phyloP scores from a whole-genome alignment of 2,329 filamentous ascomycete genomes.

The Fusarium pseudograminearum region DNA sequence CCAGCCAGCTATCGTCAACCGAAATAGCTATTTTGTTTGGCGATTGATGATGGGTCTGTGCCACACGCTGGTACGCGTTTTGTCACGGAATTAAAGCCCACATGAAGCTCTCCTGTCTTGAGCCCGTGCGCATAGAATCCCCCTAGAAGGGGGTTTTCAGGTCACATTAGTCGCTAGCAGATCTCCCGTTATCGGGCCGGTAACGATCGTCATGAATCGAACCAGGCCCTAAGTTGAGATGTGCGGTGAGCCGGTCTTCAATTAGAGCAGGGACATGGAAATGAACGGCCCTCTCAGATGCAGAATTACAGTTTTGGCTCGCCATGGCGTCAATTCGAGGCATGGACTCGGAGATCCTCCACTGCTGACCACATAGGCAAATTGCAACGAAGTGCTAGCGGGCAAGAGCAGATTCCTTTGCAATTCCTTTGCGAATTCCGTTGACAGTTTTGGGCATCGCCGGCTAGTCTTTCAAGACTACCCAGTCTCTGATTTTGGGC shows the following conservation, averaged over 20 bases:
- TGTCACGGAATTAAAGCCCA: slow-evolving; percentile 27
- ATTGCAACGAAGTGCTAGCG: background rate
- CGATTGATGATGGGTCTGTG: slow-evolving; percentile 34
- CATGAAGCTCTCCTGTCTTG: slow-evolving; percentile 21
- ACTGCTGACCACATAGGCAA: slow-evolving; percentile 5
- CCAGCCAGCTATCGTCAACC: slow-evolving; percentile 41
- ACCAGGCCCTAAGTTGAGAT: slow-evolving; percentile 35
- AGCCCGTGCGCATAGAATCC: slow-evolving; percentile 26
- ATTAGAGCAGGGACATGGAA: slow-evolving; percentile 11
- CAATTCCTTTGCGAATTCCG: background rate
- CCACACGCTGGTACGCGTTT: slow-evolving; percentile 32
- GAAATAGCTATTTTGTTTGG: slow-evolving; percentile 33
- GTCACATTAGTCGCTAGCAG: slow-evolving; percentile 31
- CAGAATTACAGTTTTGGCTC: background rate
- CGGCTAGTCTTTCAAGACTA: background rate
- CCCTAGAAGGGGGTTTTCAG: slow-evolving; percentile 25
- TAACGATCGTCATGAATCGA: slow-evolving; percentile 29
- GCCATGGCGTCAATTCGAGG: slow-evolving; percentile 9
- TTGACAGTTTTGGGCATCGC: slow-evolving; percentile 12
- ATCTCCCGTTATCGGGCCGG: slow-evolving; percentile 46
- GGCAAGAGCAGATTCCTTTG: background rate
- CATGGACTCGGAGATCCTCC: slow-evolving; percentile 16
- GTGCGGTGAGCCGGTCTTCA: slow-evolving; percentile 45
- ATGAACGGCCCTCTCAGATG: background rate
- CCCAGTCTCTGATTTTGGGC: background rate